phyloP scores from a whole-genome alignment of 371 early-diverging fungal genomes.

The Apophysomyces sp. region DNA sequence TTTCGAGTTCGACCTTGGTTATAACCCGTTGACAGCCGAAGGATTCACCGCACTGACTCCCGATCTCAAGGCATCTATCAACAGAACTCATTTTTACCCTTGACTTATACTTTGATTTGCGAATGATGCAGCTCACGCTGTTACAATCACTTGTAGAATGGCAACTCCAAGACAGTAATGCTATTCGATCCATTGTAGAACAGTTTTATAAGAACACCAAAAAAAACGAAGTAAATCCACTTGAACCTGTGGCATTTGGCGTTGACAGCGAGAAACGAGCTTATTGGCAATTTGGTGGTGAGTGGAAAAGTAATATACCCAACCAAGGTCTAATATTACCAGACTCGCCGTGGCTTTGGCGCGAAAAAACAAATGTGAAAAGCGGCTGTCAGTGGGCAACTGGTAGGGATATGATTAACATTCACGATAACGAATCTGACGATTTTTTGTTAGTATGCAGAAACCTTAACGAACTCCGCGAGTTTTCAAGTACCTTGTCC shows the following conservation, averaged over 20 bases:
- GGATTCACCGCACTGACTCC: slow-evolving; percentile 20
- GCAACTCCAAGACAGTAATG: slow-evolving; percentile 42
- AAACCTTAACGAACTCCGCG: not conserved
- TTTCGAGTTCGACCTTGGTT: slow-evolving; percentile 25
- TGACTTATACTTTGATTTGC: not conserved
- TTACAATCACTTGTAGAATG: slow-evolving; percentile 39
- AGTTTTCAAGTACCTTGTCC: not conserved
- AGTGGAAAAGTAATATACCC: not conserved
- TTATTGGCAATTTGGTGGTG: slow-evolving; percentile 10
- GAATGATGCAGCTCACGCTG: slow-evolving; percentile 21
- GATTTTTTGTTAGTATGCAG: not conserved
- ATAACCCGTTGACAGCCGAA: slow-evolving; percentile 27
- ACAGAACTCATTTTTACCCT: not conserved
- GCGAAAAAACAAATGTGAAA: not conserved
- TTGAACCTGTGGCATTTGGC: slow-evolving; percentile 1
- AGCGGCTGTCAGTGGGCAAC: not conserved
- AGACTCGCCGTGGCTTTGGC: slow-evolving; percentile 10
- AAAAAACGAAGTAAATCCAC: slow-evolving; percentile 19
- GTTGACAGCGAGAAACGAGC: slow-evolving; percentile 3
- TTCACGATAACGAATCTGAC: not conserved
- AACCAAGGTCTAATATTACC: not conserved
- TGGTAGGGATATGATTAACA: not conserved
- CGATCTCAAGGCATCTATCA: slow-evolving; percentile 25
- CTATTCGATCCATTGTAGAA: slow-evolving; percentile 26
- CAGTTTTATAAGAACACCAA: slow-evolving; percentile 6